Evolutionary conservation across 2,329 filamentous ascomycete genomes (phyloP).

Genomic region (Beauveria caledonica): DNA sequence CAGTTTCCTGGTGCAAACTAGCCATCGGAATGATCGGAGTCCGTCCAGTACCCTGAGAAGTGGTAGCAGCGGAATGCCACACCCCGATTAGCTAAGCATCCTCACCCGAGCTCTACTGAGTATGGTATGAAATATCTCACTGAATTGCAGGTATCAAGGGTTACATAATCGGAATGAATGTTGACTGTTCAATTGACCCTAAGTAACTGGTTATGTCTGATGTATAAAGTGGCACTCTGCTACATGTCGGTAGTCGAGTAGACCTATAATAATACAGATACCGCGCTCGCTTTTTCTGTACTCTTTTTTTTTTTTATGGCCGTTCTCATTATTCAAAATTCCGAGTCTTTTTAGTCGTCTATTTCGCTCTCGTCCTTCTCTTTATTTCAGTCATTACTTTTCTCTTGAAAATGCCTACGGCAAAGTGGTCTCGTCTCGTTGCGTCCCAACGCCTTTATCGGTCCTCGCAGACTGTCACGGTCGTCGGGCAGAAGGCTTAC

Average conservation of each 20-base stretch:
- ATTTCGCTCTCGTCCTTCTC: neutral
- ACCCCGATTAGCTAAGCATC: conserved; percentile 3
- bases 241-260: too few relatives aligned
- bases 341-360: neutral
- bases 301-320: neutral
- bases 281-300: too few relatives aligned
- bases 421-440: conserved; percentile 2
- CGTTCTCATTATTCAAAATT: neutral
- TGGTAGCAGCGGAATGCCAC: neutral
- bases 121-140: neutral
- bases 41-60: neutral
- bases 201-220: neutral
- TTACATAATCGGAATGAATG: conserved; percentile 3
- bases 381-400: neutral
- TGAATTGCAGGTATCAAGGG: neutral
- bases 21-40: neutral
- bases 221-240: neutral
- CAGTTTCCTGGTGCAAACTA: too few relatives aligned
- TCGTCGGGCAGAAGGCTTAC: conserved; percentile 29
- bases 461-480: conserved; percentile 40
- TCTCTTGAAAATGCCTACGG: conserved; percentile 6
- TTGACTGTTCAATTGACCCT: neutral
- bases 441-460: conserved; percentile 30
- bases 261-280: too few relatives aligned
- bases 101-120: neutral